Evolutionary conservation across 2,329 filamentous ascomycete genomes (phyloP).

Genomic region (Fusarium fracticaudum): DNA sequence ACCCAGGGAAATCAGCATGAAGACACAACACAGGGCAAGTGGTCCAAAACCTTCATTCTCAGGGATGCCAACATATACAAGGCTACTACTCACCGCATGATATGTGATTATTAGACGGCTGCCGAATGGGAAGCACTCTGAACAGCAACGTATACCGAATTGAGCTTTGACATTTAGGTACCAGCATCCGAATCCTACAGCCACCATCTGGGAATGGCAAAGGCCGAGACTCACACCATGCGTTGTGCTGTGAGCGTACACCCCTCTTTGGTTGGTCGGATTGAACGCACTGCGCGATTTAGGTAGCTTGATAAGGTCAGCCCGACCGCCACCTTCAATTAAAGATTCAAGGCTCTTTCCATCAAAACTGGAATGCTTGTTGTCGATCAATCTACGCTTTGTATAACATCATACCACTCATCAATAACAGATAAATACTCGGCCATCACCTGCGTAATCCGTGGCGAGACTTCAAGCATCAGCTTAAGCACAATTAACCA

Average conservation of each 20-base stretch:
- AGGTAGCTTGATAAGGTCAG: no score
- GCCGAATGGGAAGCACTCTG: no score
- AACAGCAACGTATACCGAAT: background rate
- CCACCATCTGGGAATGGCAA: background rate
- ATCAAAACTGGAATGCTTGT: no score
- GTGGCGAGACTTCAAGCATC: background rate
- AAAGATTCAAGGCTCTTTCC: no score
- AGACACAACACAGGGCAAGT: background rate
- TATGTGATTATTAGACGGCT: background rate
- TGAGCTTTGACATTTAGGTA: background rate
- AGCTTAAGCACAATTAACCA: background rate
- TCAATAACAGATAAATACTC: background rate
- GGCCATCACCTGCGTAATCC: background rate
- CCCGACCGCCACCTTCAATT: no score
- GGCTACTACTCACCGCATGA: no score
- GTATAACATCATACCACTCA: background rate
- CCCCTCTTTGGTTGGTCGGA: no score
- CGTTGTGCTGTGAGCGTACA: no score
- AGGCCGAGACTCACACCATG: background rate
- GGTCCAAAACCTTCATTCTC: background rate
- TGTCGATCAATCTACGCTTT: no score
- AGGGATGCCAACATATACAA: background rate
- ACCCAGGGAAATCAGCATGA: background rate
- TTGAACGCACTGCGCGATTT: no score
- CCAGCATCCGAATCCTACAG: background rate